Evolutionary conservation across 192 early-diverging fungal species (phyloP), one percentile per base, ranked within the genome.

Genomic region (Funneliformis mosseae): DNA sequence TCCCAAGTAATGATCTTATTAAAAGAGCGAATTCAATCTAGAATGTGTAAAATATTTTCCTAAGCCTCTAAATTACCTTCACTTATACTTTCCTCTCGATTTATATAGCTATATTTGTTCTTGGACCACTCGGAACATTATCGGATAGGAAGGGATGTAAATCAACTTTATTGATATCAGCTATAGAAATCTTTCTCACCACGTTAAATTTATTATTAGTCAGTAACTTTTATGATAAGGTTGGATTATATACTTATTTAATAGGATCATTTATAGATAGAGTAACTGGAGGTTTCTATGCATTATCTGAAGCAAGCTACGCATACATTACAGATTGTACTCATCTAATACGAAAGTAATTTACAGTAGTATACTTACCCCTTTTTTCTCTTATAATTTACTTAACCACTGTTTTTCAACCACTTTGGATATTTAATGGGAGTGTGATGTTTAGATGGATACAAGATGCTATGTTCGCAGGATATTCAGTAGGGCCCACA

Each of bases 101-200:
- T 25, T 4, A 64, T 64, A 27, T 48, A 67, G 27, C 43, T 18
- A 78, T 78, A 28, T 78, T 78, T 67, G 77, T 78, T 41, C 64
- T 78, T 16, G 77, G 77, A 9, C 45, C 77, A 18, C 46, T 78
- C 8, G 64, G 77, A 25, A 23, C 77, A 23, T 45, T 67, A 67
- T 78, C 77, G 16, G 77, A 78, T 67, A n/a, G 77, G 9, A 78
- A 78, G 48, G 77, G 77, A 25, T 64, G 77, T 3, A 45, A 50
- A 21, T 42, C 12, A 38, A 38, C 45, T 28, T 50, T 67, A 43
- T 68, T 78, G 33, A 64, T 78, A 62, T 25, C 77, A 45, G 8
- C 27, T 8, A n/a, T 25, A 6, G 63, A 64, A 50, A 64, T 28
- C 9, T 23, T 38, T 12, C 41, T 78, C 4, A 78, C 5, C 11